These are phyloP conservation scores for Raffaelea albimanens DNA, from an alignment of 2,329 filamentous ascomycete genomes.

Conservation along the genomic window DNA sequence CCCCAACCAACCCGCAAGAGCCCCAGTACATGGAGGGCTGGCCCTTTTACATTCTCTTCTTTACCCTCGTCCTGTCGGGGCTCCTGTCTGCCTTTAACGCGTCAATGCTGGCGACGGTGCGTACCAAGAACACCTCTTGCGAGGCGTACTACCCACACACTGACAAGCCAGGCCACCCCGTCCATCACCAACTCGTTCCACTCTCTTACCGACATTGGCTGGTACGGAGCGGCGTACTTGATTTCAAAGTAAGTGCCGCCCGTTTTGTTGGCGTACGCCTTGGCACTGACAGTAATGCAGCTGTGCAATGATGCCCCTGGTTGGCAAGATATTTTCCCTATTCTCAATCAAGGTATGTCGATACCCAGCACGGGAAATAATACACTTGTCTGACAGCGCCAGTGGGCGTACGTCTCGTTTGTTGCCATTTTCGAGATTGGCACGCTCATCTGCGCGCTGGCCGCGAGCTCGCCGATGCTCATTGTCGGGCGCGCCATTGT, in stretches of 20 bases:
- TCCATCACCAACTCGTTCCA: slow-evolving; percentile 36
- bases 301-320: slow-evolving; percentile 35
- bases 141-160: too few relatives aligned
- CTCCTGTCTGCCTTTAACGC: slow-evolving; percentile 7
- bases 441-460: slow-evolving; percentile 28
- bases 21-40: slow-evolving; percentile 6
- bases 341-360: slow-evolving; percentile 35
- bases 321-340: slow-evolving; percentile 38
- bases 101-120: slow-evolving; percentile 8
- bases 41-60: slow-evolving; percentile 5
- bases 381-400: too few relatives aligned
- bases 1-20: too few relatives aligned
- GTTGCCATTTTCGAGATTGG: slow-evolving; percentile 23
- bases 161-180: slow-evolving; percentile 4
- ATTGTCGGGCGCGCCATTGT: slow-evolving; percentile 43
- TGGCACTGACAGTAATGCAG: background rate
- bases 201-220: slow-evolving; percentile 40
- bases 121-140: background rate
- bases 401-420: slow-evolving; percentile 29
- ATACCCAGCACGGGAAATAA: too few relatives aligned
- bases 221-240: slow-evolving; percentile 40
- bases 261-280: too few relatives aligned
- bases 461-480: slow-evolving; percentile 35
- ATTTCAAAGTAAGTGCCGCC: slow-evolving; percentile 25
- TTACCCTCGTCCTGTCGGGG: background rate